Conservation (phyloP, 1,284 basidiomycete genomes). For the Puccinia polysora region DNA sequence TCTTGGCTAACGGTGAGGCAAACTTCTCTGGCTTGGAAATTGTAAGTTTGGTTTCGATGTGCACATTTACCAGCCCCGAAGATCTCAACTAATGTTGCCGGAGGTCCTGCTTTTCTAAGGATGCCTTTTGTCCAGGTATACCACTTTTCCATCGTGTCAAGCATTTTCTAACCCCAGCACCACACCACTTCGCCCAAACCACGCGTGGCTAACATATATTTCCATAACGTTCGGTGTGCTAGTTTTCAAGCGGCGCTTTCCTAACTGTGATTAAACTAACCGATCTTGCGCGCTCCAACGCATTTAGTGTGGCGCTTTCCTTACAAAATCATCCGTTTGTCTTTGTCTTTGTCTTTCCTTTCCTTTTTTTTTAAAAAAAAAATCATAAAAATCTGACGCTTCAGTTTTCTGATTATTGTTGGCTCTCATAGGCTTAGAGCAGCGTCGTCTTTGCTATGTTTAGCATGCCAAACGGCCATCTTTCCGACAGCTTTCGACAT, state of each 20-base stretch:
- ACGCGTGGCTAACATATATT: not conserved
- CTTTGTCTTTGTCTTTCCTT: not conserved
- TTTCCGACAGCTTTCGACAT: constrained; percentile 12
- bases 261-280: constrained; percentile 11
- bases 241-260: not conserved
- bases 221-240: no score
- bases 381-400: not conserved
- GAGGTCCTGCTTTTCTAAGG: no score
- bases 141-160: no score
- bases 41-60: no score
- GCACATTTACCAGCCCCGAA: no score
- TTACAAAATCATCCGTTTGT: constrained; percentile 10
- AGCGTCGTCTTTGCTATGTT: constrained; percentile 1
- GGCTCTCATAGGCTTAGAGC: not conserved
- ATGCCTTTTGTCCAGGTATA: no score
- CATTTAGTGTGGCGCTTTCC: not conserved
- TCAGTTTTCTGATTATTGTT: not conserved
- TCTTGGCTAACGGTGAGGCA: no score
- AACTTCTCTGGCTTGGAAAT: no score
- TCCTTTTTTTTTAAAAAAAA: not conserved
- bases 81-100: no score
- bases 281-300: not conserved
- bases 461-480: constrained; percentile 21
- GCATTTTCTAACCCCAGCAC: no score
- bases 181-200: no score